Evolutionary conservation across 2,329 filamentous ascomycete species (phyloP).

Genomic region (Fusarium torreyae): DNA sequence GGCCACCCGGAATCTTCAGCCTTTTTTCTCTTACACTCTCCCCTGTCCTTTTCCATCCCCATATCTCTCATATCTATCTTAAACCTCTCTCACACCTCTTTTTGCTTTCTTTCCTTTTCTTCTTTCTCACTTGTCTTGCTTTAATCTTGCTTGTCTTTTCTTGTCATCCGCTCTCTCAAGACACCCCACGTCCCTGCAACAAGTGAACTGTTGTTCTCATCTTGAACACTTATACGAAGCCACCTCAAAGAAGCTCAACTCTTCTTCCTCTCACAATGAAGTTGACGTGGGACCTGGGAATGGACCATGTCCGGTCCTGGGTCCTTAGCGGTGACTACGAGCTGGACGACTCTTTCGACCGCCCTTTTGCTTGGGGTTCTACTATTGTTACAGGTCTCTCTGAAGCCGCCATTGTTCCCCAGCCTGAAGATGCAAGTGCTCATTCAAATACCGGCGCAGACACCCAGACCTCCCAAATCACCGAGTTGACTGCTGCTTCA

Average conservation of each 20-base stretch:
- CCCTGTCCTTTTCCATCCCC: conserved; percentile 29
- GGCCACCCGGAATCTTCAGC: conserved; percentile 42
- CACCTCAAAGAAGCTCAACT: conserved; percentile 22
- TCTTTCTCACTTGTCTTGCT: conserved; percentile 7
- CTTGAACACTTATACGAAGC: conserved; percentile 19
- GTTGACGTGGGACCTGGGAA: conserved; percentile 49
- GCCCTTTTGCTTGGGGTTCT: conserved; percentile 46
- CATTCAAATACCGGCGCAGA: conserved; percentile 29
- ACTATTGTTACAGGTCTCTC: conserved; percentile 48
- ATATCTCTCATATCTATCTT: conserved; percentile 33
- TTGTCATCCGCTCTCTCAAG: neutral
- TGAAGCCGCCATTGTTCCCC: conserved; percentile 40
- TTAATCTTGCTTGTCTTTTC: neutral
- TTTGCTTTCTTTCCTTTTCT: conserved; percentile 14
- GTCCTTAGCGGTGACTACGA: conserved; percentile 47
- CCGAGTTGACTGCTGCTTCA: conserved; percentile 32
- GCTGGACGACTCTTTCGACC: conserved; percentile 38
- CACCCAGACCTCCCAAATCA: conserved; percentile 16
- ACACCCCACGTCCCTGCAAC: neutral
- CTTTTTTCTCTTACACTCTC: conserved; percentile 36
- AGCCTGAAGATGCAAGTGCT: conserved; percentile 42
- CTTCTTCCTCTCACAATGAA: conserved; percentile 42
- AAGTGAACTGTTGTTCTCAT: conserved; percentile 1
- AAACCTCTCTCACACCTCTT: conserved; percentile 29
- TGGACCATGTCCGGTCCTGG: conserved; percentile 51